phyloP scores from a whole-genome alignment of 2,329 filamentous ascomycete genomes.

The Calonectria multiphialidica region DNA sequence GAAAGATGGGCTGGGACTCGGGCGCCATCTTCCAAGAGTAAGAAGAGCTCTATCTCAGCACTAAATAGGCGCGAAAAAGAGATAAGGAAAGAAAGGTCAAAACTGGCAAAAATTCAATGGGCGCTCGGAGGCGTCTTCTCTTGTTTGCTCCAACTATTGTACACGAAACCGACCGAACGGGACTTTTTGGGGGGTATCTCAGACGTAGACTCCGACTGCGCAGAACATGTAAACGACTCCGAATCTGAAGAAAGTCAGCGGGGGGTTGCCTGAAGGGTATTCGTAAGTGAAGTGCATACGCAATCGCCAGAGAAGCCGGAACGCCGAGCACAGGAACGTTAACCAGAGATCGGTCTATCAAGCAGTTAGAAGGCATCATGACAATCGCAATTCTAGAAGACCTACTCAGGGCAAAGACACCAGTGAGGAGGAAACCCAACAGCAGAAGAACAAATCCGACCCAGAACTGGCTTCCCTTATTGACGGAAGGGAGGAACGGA shows the following conservation, averaged over 20 bases:
- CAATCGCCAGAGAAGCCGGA: slow-evolving; percentile 89
- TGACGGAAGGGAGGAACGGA: slow-evolving; percentile 84
- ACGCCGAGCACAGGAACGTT: slow-evolving; percentile 84
- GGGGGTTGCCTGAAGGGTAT: background rate
- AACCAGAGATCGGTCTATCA: slow-evolving; percentile 81
- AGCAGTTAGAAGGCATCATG: slow-evolving; percentile 33
- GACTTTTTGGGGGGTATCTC: slow-evolving; percentile 60
- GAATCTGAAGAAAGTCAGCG: slow-evolving; percentile 68
- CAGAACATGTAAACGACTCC: slow-evolving; percentile 99
- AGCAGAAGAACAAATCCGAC: slow-evolving; percentile 83
- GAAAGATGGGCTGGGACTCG: slow-evolving; percentile 69
- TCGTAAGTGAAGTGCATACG: slow-evolving; percentile 68
- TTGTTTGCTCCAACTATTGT: slow-evolving; percentile 53
- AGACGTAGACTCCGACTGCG: slow-evolving; percentile 98
- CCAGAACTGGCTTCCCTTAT: slow-evolving; percentile 86
- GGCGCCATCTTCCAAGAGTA: slow-evolving; percentile 42
- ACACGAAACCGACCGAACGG: slow-evolving; percentile 49
- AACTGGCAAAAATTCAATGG: slow-evolving; percentile 40
- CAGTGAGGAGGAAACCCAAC: slow-evolving; percentile 78
- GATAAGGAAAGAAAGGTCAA: slow-evolving; percentile 34
- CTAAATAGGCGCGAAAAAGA: slow-evolving; percentile 18
- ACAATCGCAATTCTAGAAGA: background rate
- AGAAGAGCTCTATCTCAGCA: slow-evolving; percentile 10
- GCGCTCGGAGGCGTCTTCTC: slow-evolving; percentile 46
- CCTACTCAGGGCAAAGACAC: slow-evolving; percentile 89